A percentile compares a stretch with the other conserved stretches of the same genome.
Conservation (phyloP, 495 filamentous ascomycete species). For the Penicillium argentinense region DNA sequence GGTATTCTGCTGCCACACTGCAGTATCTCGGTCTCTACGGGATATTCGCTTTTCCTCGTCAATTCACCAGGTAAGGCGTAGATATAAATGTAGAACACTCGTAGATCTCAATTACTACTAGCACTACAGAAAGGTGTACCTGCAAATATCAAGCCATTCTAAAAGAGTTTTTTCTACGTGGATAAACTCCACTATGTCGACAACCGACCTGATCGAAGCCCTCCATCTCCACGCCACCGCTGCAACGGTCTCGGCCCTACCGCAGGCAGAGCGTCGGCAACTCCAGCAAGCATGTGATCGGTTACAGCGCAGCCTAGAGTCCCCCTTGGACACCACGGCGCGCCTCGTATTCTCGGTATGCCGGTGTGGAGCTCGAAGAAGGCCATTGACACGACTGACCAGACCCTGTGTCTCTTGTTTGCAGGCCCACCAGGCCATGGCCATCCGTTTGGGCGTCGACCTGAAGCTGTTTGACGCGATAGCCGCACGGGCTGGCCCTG, state of each 20-base stretch:
- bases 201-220: not conserved
- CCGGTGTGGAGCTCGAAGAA: not conserved
- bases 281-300: slow-evolving; percentile 21
- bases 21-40: not conserved
- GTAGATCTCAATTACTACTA: no score
- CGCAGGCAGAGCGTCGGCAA: slow-evolving; percentile 6
- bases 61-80: not conserved
- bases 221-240: slow-evolving; percentile 6
- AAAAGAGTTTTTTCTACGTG: no score
- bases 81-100: not conserved
- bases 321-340: slow-evolving; percentile 3
- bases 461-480: slow-evolving; percentile 25
- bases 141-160: no score
- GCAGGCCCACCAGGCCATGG: slow-evolving; percentile 26
- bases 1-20: no score
- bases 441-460: slow-evolving; percentile 18
- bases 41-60: not conserved
- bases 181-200: no score
- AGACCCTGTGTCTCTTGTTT: no score
- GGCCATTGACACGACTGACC: no score
- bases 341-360: slow-evolving; percentile 23
- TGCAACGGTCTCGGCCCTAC: slow-evolving; percentile 6
- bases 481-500: not conserved
- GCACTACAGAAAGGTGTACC: no score
- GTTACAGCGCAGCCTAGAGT: slow-evolving; percentile 7